Percentiles rank a stretch among this genome's conserved stretches.
Evolutionary conservation across 257 asterid species (phyloP).

Genomic region (Solanum etuberosum): DNA sequence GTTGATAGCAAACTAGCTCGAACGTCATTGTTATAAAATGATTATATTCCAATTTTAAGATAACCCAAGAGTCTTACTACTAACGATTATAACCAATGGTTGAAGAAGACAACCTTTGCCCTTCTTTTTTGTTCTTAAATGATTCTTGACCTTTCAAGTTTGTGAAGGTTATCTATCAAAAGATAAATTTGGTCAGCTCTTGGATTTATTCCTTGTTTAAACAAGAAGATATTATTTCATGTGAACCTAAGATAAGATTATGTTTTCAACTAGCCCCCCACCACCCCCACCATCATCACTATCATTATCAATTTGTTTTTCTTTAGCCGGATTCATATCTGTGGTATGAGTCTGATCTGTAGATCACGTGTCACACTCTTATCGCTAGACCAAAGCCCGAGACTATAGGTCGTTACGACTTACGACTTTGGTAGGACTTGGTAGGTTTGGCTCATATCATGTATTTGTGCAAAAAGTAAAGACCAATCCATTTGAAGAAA

Average conservation of each 20-base stretch:
- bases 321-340: background rate
- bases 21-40: background rate
- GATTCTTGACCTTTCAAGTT: conserved; percentile 6
- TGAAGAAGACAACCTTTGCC: background rate
- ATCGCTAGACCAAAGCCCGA: background rate
- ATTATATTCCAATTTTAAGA: background rate
- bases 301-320: background rate
- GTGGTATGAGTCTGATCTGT: background rate
- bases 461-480: background rate
- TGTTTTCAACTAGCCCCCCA: no score
- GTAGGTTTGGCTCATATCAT: background rate
- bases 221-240: background rate
- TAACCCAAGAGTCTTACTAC: background rate
- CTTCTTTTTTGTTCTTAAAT: background rate
- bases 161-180: background rate
- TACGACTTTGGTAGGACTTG: accelerated
- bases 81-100: background rate
- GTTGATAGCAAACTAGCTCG: background rate
- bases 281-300: no score
- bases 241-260: background rate
- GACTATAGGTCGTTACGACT: no score
- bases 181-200: background rate
- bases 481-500: accelerated
- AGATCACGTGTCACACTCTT: background rate
- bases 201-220: background rate